Base-by-base conservation (phyloP, 2,329 filamentous ascomycete genomes). In the Chrysoporthe deuterocubensis region DNA sequence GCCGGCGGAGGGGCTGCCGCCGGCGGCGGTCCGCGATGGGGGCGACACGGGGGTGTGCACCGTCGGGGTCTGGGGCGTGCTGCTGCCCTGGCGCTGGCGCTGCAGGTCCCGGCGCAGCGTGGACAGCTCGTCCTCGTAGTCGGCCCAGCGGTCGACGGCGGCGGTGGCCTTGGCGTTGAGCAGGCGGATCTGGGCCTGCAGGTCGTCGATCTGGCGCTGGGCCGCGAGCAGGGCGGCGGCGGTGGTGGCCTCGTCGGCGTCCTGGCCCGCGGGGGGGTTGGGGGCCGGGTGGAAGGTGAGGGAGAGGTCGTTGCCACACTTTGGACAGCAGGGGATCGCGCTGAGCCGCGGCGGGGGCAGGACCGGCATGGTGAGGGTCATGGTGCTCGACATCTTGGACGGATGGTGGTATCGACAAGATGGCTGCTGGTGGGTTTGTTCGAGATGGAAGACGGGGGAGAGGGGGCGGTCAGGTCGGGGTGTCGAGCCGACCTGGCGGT, bases 41-140 rank as follows among this genome's bases (percentile, higher is more conserved):
- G 50, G 69, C 8, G 70, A 67, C 18, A 58, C 64, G 48, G 65
- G 64, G 8, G 61, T 21, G 44, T 54, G 43, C 60, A 50, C 54
- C 8, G 26, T 34, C 11, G 68, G 71, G 70, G 63, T 74, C 75
- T 5, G 73, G 74, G 68, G 72, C 71, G 13, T 46, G 26, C 26
- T 21, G 60, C 42, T 46, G 52, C 37, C 48, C 21, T 50, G 34
- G 2, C 44, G 40, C 14, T 37, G 71, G 72, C 61, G 71, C 73
- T 62, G 71, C 75, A 74, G 79, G 80, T 71, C 67, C 54, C 43
- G 14, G 6, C 87, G 87, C 65, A 93, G 82, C 57, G 79, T 82
- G 57, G 87, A 83, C 52, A 94, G 84, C 76, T 94, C 90, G 78
- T 93, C 91, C 79, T 95, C 92, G 83, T 93, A 94, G 81, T 93